Base-by-base conservation (phyloP, 2,329 filamentous ascomycete species). In the Neonectria coccinea region DNA sequence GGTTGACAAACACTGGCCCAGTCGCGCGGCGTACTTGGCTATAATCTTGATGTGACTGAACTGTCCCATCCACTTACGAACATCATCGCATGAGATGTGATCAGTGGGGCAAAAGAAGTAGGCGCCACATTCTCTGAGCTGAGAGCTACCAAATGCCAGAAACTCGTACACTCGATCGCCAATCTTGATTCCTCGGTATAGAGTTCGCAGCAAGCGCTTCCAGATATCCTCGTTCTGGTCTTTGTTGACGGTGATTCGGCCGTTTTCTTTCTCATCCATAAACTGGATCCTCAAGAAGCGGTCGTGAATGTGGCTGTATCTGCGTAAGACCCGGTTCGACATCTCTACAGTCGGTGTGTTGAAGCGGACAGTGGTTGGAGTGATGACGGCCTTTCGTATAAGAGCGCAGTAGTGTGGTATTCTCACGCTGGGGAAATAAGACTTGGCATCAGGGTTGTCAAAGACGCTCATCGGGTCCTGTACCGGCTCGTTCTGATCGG, bases 1-100 rank as follows among this genome's bases (percentile, higher is more conserved):
- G 0, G 95, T 97, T 0, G 96, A 97, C 75, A 99, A 97, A 76
- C 94, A 97, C 78, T 98, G 96, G 0, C 96, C 96, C 18, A 98
- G 83, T 29, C 96, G 88, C 29, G 96, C 93, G 52, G 93, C 92
- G 76, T 94, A 92, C 74, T 97, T 97, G 31, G 95, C 94, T n/a
- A 97, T 87, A 27, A 91, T 87, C 59, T 85, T 88, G 77, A 97
- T 97, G 67, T 93, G 87, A 14, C 84, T 84, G 72, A 99, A 97
- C 14, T 91, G 82, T 0, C 96, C 96, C 91, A 98, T 97, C 88
- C 92, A 94, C 33, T 83, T 78, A 5, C 95, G 91, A 62, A 99
- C 97, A 54, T 90, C 84, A 18, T 91, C 86, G 57, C 93, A 93
- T 1, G 88, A 91, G 8, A 92, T 75, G 59, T 88, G 82, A 0